Conservation (phyloP, 1,139 yeast genomes). For the Saccharomyces hybrid region DNA sequence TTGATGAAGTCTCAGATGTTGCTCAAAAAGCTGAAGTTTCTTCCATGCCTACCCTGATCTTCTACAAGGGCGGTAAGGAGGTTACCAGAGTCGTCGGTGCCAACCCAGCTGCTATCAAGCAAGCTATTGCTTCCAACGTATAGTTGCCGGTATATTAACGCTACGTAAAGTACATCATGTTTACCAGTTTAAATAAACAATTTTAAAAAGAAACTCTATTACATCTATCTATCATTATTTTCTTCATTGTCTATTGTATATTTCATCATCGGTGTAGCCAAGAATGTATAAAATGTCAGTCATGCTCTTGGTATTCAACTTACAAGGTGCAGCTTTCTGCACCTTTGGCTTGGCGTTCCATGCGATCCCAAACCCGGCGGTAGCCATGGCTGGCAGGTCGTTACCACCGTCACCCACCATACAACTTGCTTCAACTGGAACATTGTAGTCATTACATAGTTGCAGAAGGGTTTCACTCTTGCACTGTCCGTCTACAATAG, state of each 20-base stretch:
- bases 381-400: conserved; percentile 86
- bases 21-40: conserved; percentile 68
- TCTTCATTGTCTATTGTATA: conserved; percentile 22
- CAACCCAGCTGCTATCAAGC: conserved; percentile 73
- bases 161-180: conserved; percentile 1
- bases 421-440: conserved; percentile 52
- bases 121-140: conserved; percentile 52
- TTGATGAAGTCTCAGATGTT: conserved; percentile 66
- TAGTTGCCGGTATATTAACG: conserved; percentile 27
- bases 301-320: conserved; percentile 64
- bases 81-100: conserved; percentile 79
- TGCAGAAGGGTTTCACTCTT: conserved; percentile 68
- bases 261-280: conserved; percentile 63
- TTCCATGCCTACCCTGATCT: conserved; percentile 85
- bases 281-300: conserved; percentile 71
- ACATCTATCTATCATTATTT: conserved; percentile 1
- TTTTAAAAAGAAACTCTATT: not conserved
- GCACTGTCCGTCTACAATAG: conserved; percentile 75
- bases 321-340: conserved; percentile 71
- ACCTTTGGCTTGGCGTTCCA: conserved; percentile 97
- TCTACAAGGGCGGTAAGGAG: conserved; percentile 69
- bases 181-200: not conserved
- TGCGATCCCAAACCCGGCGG: conserved; percentile 91
- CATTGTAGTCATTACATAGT: conserved; percentile 56
- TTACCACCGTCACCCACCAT: conserved; percentile 99